phyloP scores from a whole-genome alignment of 495 filamentous ascomycete species.

The Trichoderma parareesei region DNA sequence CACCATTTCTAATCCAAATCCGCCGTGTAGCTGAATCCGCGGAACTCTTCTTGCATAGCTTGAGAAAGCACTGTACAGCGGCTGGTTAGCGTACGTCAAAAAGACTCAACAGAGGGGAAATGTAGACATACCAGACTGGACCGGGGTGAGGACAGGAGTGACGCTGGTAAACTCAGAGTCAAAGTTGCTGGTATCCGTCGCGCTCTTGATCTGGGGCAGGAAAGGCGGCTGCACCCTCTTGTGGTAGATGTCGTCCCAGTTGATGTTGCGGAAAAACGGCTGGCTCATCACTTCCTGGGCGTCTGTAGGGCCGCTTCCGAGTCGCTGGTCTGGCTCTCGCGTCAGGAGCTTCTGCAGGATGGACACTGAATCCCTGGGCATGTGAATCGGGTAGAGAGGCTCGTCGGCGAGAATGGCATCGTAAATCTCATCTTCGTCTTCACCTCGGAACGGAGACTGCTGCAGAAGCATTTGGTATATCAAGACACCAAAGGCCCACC shows the following conservation, averaged over 20 bases:
- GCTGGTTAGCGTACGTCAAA: conserved; percentile 8
- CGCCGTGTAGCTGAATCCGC: conserved; percentile 84
- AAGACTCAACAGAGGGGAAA: neutral
- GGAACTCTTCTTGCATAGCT: conserved; percentile 99
- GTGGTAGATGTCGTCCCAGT: conserved; percentile 97
- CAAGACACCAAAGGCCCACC: conserved; percentile 99
- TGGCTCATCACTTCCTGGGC: conserved; percentile 99
- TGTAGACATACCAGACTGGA: conserved; percentile 77
- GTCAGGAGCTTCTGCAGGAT: conserved; percentile 97
- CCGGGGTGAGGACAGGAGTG: conserved; percentile 92
- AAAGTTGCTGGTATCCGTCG: conserved; percentile 98
- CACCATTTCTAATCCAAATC: conserved; percentile 36
- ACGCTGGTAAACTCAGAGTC: conserved; percentile 98
- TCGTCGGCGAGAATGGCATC: conserved; percentile 98
- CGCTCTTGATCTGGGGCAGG: conserved; percentile 74
- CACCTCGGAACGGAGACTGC: conserved; percentile 96
- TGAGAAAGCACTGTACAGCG: conserved; percentile 72
- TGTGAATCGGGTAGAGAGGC: conserved; percentile 96
- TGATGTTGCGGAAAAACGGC: conserved; percentile 94
- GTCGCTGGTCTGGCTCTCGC: conserved; percentile 83
- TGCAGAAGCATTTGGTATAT: conserved; percentile 99
- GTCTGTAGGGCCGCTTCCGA: conserved; percentile 92
- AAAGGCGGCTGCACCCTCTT: conserved; percentile 88
- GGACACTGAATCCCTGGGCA: conserved; percentile 95
- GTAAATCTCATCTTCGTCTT: conserved; percentile 99